Base-by-base conservation (phyloP, 139 green algal genomes). In the Tetraselmis chui region DNA sequence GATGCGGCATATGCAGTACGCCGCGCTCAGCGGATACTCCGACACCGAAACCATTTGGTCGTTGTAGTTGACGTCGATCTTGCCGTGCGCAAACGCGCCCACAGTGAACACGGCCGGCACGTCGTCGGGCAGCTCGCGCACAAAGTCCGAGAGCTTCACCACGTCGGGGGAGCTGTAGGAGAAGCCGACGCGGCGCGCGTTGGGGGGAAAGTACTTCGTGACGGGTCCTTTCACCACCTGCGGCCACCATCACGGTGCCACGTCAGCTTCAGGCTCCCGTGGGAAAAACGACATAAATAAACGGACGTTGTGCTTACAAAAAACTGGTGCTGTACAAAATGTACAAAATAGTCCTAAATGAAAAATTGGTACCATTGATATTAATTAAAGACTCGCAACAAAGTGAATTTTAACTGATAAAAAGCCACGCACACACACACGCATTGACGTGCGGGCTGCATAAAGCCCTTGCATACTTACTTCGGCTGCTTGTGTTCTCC, bases 21-120 rank as follows among this genome's bases (percentile, higher is more conserved):
- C 96, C 1, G 94, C 96, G 29, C 86, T 94, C 18, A 99, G 89
- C 1, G 95, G 92, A 84, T 95, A 99, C 85, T 98, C 87, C 0
- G 88, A 95, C n/a, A 99, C 90, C 30, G 89, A 93, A 11, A 98
- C 88, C 75, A 94, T 89, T 81, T 94, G 75, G 82, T 99, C 96
- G 0, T 92, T 89, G 76, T 97, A 98, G 18, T 85, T 80, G 1
- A 91, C 85, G 31, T 98, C 94, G 29, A 99, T 93, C 79, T 94
- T 92, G 22, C 96, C 96, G 84, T 98, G 94, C 24, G 96, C 92
- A 84, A 98, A 97, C 0, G 92, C 96, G 0, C 96, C 96, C 29
- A 99, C 89, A 75, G 96, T 89, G 88, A 98, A 98, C 28, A 96
- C 93, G 0, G 95, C 80, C 22, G 93, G 84, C 29, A 83, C 59